Evolutionary conservation across 768 basidiomycete species (phyloP), one percentile per base, ranked within the genome.

Genomic region (Dictyophora rubrovolvata): DNA sequence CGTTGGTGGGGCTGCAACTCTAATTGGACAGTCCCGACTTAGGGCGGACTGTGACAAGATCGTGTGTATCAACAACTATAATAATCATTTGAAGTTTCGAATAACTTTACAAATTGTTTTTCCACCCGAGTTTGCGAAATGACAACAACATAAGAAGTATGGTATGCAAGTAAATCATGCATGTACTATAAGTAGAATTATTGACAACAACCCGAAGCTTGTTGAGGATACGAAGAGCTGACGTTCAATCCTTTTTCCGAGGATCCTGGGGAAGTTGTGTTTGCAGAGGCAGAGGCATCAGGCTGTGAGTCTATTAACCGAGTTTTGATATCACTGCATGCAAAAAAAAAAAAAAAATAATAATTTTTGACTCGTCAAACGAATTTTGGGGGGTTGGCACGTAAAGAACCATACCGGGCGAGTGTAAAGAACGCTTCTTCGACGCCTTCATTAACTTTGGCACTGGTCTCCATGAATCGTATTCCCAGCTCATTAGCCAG

Each of bases 381-480:
- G 17, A 48, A 23, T 20, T 60, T 11, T 3, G 54, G 36, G 21
- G 21, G 9, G 17, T 17, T n/a, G 49, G 28, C 54, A 18, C 3
- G 48, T 33, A 33, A 35, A 22, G 51, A 46, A 47, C 76, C 85
- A 63, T 62, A 95, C 94, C 93, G 84, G 33, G 96, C 93, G 59
- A 98, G 81, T 4, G 89, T 89, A 73, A 98, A 96, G 81, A 99
- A 99, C 12, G 95, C 95, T 65, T 98, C 93, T 74, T 99, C 96
- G 36, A 99, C 96, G 60, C 93, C 93, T 54, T 95, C 93, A 71
- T 97, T 97, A 50, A 88, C 81, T 77, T 98, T 98, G 42, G 96
- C 96, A 17, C 89, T 92, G 16, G 96, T 99, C 76, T 98, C 96
- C 81, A 98, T 87, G 72, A 97, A 99, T 70, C 81, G 86, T 71